Evolutionary conservation across 495 filamentous ascomycete genomes (phyloP), one percentile per base, ranked within the genome.

Genomic region (Hypoxylon fragiforme): DNA sequence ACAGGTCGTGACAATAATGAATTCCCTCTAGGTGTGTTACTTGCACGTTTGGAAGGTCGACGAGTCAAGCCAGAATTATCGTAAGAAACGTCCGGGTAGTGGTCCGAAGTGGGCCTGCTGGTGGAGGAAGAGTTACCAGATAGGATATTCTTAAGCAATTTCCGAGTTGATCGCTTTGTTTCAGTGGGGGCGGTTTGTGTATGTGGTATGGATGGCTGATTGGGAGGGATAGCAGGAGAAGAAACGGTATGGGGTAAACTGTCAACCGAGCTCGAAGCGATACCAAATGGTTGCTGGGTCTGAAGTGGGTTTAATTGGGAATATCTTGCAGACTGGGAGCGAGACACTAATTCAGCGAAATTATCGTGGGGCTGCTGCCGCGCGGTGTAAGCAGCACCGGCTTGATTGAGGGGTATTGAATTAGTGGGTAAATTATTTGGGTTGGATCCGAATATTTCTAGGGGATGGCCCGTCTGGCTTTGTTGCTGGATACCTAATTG

Each of bases 1-100:
- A 69, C 63, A 67, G 67, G 39, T 36, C 65, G 45, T 7, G 62
- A 38, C 45, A 67, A 54, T 28, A 67, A 55, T 37, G 48, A 21
- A 22, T 34, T 57, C 7, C 54, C 58, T 58, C 55, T 65, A 24
- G 68, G 70, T 16, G 67, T 63, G 34, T 71, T 68, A 60, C 76
- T 77, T 40, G 73, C 63, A 40, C 77, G 66, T 60, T 77, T 79
- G 11, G 79, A 81, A 11, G 74, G 71, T 50, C 76, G 67, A 49
- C 78, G 77, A 41, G 57, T 68, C 9, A 77, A 38, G 12, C 71
- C 71, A 7, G 62, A 44, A 20, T 70, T 74, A 57, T 72, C 72
- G 69, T 76, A 73, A 9, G 72, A 64, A 41, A 53, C 32, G 48
- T 75, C 68, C 41, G 69, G 66, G 52, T 70, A 66, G 21, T 68